Evolutionary conservation across 2,329 filamentous ascomycete genomes (phyloP).

Genomic region (Septoria petroselini): DNA sequence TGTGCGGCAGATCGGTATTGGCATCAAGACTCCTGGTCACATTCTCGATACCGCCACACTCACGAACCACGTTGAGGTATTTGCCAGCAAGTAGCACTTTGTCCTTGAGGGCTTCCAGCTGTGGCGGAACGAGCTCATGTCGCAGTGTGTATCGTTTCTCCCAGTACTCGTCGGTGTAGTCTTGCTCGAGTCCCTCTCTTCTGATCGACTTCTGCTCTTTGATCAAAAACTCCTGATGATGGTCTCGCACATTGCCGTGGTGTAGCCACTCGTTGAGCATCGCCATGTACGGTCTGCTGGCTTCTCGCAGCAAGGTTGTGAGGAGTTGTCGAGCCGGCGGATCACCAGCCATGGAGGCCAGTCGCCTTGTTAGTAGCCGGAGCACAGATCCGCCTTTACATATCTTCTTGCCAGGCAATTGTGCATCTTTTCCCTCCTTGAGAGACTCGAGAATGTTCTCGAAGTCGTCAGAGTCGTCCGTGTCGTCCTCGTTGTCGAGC

Average conservation of each 20-base stretch:
- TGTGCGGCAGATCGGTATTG: slow-evolving; percentile 82
- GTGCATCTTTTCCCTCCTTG: slow-evolving; percentile 79
- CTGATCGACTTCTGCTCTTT: slow-evolving; percentile 95
- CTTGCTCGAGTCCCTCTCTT: slow-evolving; percentile 83
- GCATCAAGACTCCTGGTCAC: slow-evolving; percentile 63
- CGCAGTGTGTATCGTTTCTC: slow-evolving; percentile 94
- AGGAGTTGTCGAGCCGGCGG: slow-evolving; percentile 80
- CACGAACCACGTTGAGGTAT: slow-evolving; percentile 94
- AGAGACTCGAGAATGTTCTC: slow-evolving; percentile 91
- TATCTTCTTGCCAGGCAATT: slow-evolving; percentile 81
- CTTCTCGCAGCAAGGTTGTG: slow-evolving; percentile 77
- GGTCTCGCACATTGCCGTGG: slow-evolving; percentile 90
- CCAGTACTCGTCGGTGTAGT: slow-evolving; percentile 99
- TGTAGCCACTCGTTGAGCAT: slow-evolving; percentile 99
- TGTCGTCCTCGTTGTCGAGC: slow-evolving; percentile 68
- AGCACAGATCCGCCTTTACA: slow-evolving; percentile 98
- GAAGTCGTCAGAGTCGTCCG: slow-evolving; percentile 71
- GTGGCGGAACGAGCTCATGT: slow-evolving; percentile 85
- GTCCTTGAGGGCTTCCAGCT: slow-evolving; percentile 84
- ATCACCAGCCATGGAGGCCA: slow-evolving; percentile 90
- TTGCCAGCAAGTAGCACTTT: slow-evolving; percentile 95
- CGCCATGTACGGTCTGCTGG: slow-evolving; percentile 90
- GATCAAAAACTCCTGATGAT: slow-evolving; percentile 88
- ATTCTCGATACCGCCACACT: slow-evolving; percentile 87
- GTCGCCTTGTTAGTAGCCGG: slow-evolving; percentile 75